A percentile compares a stretch with the other conserved stretches of the same genome.
Evolutionary conservation across 257 asterid species (phyloP).

Genomic region (Eustoma russellianum): DNA sequence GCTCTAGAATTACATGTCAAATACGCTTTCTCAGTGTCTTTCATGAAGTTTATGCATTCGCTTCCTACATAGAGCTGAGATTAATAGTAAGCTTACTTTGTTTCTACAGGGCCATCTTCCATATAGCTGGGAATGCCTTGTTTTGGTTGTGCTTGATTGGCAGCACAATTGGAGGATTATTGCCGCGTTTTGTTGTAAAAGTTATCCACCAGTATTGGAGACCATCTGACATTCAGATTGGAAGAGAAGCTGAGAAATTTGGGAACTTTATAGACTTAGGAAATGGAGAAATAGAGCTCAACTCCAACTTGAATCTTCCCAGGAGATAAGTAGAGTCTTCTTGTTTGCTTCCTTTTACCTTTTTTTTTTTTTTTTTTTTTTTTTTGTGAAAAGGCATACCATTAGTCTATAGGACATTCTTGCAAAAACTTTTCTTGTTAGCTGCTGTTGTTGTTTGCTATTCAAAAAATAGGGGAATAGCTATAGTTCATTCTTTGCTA

Average conservation of each 20-base stretch:
- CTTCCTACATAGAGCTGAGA: not conserved
- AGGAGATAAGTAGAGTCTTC: constrained; percentile 22
- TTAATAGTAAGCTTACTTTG: not conserved
- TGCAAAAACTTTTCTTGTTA: constrained; percentile 10
- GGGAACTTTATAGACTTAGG: constrained; percentile 20
- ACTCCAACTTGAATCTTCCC: constrained; percentile 31
- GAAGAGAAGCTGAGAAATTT: constrained; percentile 71
- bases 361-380: constrained; percentile 3
- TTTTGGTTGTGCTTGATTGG: constrained; percentile 81
- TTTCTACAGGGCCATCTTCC: constrained; percentile 78
- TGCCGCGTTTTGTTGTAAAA: constrained; percentile 76
- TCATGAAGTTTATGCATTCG: too few relatives aligned
- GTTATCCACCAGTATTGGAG: constrained; percentile 27
- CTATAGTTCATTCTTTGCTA: constrained; percentile 28
- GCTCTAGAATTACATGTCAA: too few relatives aligned
- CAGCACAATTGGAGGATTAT: constrained; percentile 45
- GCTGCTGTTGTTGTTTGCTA: constrained; percentile 17
- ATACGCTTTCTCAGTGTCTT: too few relatives aligned
- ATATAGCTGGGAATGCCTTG: constrained; percentile 40
- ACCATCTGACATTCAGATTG: constrained; percentile 69
- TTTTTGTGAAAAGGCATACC: constrained; percentile 15
- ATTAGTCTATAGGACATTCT: constrained; percentile 18
- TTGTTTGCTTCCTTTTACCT: not conserved
- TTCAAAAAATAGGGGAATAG: constrained; percentile 17
- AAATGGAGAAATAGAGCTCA: constrained; percentile 56